Conservation (phyloP, 2,329 filamentous ascomycete genomes). For the Aspergillus ochraceoroseus region DNA sequence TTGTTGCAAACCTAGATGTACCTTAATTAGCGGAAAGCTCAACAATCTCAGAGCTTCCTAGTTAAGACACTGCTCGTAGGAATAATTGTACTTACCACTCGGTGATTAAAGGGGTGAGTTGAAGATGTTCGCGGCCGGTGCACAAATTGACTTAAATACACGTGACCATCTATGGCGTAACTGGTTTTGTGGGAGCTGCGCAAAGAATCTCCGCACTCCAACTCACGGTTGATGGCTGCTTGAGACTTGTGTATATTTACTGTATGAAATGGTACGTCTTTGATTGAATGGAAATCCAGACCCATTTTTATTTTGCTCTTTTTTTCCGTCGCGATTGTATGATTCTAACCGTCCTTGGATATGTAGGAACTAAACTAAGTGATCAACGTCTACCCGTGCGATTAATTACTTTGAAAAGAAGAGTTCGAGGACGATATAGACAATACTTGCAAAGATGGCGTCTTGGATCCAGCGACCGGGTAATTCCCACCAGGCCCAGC, state of each 20-base stretch:
- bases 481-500: constrained; percentile 41
- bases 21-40: not conserved
- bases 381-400: not conserved
- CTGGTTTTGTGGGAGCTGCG: constrained; percentile 1
- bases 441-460: constrained; percentile 32
- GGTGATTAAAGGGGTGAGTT: not conserved
- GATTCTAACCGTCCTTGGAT: not conserved
- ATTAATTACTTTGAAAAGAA: not conserved
- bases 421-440: not conserved
- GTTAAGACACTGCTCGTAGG: not conserved
- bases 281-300: too few species aligned
- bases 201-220: not conserved
- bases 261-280: constrained; percentile 8
- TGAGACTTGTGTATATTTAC: constrained; percentile 3
- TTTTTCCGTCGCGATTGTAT: not conserved
- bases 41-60: not conserved
- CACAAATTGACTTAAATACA: constrained; percentile 2
- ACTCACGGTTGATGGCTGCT: not conserved
- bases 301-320: too few species aligned
- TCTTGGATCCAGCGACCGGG: constrained; percentile 44
- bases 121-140: not conserved
- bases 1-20: constrained; percentile 6
- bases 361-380: constrained; percentile 2
- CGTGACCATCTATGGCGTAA: constrained; percentile 11
- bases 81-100: not conserved